A percentile compares a stretch with the other conserved stretches of the same genome.
phyloP scores from a whole-genome alignment of 2,329 filamentous ascomycete genomes.

The Stromatinia cepivora region DNA sequence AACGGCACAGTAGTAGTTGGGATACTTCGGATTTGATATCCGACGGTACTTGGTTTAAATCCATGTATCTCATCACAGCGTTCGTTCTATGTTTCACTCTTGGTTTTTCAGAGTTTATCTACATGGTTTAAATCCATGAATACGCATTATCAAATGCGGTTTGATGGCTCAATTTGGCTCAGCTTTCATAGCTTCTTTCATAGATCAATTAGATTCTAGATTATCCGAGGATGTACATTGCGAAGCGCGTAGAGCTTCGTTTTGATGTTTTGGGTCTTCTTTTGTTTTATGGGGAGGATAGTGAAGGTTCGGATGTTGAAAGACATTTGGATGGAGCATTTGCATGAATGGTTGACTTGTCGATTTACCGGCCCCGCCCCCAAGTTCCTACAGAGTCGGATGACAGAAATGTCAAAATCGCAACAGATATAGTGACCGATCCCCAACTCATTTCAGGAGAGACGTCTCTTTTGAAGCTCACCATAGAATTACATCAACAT shows the following conservation, averaged over 20 bases:
- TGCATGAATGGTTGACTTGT: too few species aligned
- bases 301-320: neutral
- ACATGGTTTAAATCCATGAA: neutral
- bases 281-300: neutral
- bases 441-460: too few species aligned
- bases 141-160: neutral
- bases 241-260: neutral
- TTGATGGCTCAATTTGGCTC: neutral
- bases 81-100: neutral
- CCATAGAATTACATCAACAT: too few species aligned
- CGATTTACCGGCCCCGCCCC: too few species aligned
- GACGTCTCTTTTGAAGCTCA: too few species aligned
- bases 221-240: neutral
- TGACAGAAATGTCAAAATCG: too few species aligned
- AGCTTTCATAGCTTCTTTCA: neutral
- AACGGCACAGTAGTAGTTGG: neutral
- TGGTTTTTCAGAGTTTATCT: neutral
- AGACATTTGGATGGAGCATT: too few species aligned
- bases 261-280: neutral
- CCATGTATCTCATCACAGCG: neutral
- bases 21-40: neutral
- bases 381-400: too few species aligned
- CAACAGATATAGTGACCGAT: too few species aligned
- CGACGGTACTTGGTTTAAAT: neutral
- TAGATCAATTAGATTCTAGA: neutral